These are phyloP conservation scores for Entomortierella beljakovae DNA, from an alignment of 192 early-diverging fungal species.

Conservation along the genomic window DNA sequence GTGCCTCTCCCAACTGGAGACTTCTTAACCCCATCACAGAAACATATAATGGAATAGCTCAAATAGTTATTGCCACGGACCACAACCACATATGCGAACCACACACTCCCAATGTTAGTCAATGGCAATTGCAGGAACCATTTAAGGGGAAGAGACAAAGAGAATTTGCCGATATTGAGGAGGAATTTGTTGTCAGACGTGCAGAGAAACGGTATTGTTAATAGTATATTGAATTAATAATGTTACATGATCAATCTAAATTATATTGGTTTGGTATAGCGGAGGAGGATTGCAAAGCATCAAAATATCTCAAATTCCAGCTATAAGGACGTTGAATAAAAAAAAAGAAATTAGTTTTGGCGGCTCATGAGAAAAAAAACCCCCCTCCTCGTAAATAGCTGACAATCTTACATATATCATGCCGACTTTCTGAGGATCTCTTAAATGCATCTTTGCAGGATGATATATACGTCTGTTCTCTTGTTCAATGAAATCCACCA, in stretches of 20 bases:
- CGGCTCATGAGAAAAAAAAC: too few species aligned
- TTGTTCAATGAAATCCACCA: conserved; percentile 34
- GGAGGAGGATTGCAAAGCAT: too few species aligned
- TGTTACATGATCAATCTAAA: not conserved
- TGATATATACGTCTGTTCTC: conserved; percentile 39
- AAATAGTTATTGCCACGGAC: conserved; percentile 7
- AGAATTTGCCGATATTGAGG: not conserved
- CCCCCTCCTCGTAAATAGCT: too few species aligned
- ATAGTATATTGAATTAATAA: not conserved
- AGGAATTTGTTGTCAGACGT: not conserved
- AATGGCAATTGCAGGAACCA: not conserved
- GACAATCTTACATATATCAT: conserved; percentile 44
- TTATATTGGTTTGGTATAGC: conserved; percentile 6
- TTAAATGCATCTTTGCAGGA: conserved; percentile 45
- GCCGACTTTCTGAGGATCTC: conserved; percentile 47
- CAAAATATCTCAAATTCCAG: conserved; percentile 36
- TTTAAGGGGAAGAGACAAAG: conserved; percentile 1
- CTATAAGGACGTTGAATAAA: conserved; percentile 4
- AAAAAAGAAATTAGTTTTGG: not conserved
- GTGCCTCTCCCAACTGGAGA: conserved; percentile 84
- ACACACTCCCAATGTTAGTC: not conserved
- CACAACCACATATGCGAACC: not conserved
- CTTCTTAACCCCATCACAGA: conserved; percentile 45
- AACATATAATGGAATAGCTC: conserved; percentile 9
- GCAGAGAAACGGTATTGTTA: not conserved